These are phyloP conservation scores for Taphrina deformans DNA, from an alignment of 1,139 yeast species.

Conservation along the genomic window DNA sequence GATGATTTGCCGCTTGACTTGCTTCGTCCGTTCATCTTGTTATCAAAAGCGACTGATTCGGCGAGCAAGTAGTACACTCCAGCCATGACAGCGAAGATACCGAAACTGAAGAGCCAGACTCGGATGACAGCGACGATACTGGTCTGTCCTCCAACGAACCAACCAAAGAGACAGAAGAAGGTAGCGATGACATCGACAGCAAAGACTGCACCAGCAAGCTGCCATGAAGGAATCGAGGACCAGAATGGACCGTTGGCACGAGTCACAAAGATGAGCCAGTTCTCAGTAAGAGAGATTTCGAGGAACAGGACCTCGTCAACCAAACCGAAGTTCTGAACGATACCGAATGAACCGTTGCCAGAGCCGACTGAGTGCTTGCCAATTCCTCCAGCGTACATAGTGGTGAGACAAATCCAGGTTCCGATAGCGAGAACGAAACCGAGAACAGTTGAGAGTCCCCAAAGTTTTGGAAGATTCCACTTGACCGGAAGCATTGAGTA, in stretches of 20 bases:
- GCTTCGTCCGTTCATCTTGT: slow-evolving; percentile 90
- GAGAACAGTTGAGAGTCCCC: slow-evolving; percentile 73
- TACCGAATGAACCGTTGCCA: slow-evolving; percentile 32
- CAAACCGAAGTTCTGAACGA: slow-evolving; percentile 23
- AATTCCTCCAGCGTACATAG: slow-evolving; percentile 56
- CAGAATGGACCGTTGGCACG: slow-evolving; percentile 80
- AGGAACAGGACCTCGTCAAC: slow-evolving; percentile 61
- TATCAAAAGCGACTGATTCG: slow-evolving; percentile 81
- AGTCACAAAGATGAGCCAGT: slow-evolving; percentile 76
- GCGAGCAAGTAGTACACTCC: slow-evolving; percentile 73
- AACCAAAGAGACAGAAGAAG: slow-evolving; percentile 67
- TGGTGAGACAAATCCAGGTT: slow-evolving; percentile 71
- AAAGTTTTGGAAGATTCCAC: slow-evolving; percentile 90
- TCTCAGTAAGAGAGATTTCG: slow-evolving; percentile 72
- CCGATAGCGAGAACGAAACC: slow-evolving; percentile 68
- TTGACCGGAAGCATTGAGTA: slow-evolving; percentile 95
- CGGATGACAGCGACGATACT: slow-evolving; percentile 67
- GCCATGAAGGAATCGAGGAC: slow-evolving; percentile 73
- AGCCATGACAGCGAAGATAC: slow-evolving; percentile 69
- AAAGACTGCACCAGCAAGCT: slow-evolving; percentile 67
- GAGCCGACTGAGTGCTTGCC: slow-evolving; percentile 22
- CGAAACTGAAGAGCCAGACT: slow-evolving; percentile 68
- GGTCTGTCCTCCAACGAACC: slow-evolving; percentile 72
- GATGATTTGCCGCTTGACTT: slow-evolving; percentile 55
- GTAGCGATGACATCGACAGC: slow-evolving; percentile 70